These are phyloP conservation scores for Knufia fluminis DNA, from an alignment of 2,329 filamentous ascomycete genomes.

Conservation along the genomic window DNA sequence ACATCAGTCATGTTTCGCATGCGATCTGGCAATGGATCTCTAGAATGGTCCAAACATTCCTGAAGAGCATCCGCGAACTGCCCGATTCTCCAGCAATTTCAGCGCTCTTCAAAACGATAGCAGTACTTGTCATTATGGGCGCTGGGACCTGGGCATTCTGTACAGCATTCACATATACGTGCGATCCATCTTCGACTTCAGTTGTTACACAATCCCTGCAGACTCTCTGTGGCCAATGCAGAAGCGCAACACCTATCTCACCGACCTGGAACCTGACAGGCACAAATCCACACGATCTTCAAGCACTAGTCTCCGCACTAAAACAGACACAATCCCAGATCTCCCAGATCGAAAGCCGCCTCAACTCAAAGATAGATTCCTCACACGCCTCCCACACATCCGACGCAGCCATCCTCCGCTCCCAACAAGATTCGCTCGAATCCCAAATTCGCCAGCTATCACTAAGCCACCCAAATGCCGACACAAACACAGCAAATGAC, in stretches of 20 bases:
- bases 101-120: constrained; percentile 12
- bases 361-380: constrained; percentile 16
- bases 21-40: constrained; percentile 11
- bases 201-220: constrained; percentile 14
- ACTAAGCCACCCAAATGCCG: background rate
- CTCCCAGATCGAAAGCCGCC: constrained; percentile 13
- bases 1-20: background rate
- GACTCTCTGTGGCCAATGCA: constrained; percentile 18
- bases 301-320: constrained; percentile 14
- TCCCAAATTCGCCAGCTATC: background rate
- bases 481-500: constrained; percentile 7
- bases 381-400: constrained; percentile 11
- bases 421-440: constrained; percentile 15
- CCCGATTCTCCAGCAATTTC: constrained; percentile 14
- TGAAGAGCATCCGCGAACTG: constrained; percentile 13
- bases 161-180: constrained; percentile 15
- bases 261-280: constrained; percentile 13
- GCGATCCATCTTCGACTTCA: constrained; percentile 17
- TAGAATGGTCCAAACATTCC: constrained; percentile 9
- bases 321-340: constrained; percentile 18
- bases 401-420: constrained; percentile 14
- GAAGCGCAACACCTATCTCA: background rate
- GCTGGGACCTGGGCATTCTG: constrained; percentile 14
- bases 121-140: constrained; percentile 10
- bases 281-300: constrained; percentile 13